Evolutionary conservation across 2,329 filamentous ascomycete genomes (phyloP).

Genomic region (Cordyceps fumosorosea): DNA sequence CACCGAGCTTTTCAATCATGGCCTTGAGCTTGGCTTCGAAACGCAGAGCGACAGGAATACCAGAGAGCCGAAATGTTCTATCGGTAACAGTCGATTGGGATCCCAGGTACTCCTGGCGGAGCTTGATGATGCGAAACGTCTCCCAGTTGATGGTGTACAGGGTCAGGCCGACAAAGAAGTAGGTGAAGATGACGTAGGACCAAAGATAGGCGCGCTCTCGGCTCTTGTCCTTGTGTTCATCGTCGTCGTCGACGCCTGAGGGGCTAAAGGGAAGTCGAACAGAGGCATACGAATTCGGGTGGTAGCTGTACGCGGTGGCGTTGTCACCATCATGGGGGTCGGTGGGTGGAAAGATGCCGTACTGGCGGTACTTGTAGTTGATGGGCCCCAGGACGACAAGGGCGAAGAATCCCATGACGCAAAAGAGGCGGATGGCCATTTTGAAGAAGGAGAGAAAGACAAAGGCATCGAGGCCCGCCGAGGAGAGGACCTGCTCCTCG

Average conservation of each 20-base stretch:
- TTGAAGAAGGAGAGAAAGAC: constrained; percentile 96
- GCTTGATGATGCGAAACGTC: constrained; percentile 76
- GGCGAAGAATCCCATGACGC: constrained; percentile 74
- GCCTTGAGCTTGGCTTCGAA: constrained; percentile 78
- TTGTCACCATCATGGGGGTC: constrained; percentile 4
- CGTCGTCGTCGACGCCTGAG: background rate
- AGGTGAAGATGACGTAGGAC: constrained; percentile 93
- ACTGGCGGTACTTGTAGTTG: constrained; percentile 56
- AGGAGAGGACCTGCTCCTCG: constrained; percentile 82
- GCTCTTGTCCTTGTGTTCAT: constrained; percentile 25
- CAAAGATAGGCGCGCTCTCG: constrained; percentile 58
- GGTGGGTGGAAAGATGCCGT: constrained; percentile 1
- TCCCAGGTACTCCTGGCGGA: constrained; percentile 85
- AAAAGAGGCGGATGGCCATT: constrained; percentile 81
- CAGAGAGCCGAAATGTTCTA: constrained; percentile 83
- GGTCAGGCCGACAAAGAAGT: constrained; percentile 78
- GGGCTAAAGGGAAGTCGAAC: constrained; percentile 15
- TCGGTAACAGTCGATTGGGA: constrained; percentile 94
- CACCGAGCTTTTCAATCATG: constrained; percentile 78
- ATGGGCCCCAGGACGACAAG: constrained; percentile 77
- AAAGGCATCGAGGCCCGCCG: constrained; percentile 89
- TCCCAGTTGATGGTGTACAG: constrained; percentile 78
- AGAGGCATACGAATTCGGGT: constrained; percentile 11
- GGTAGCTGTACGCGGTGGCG: background rate
- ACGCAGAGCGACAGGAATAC: constrained; percentile 72